Conservation (phyloP, 1,139 yeast genomes). For the Zygosaccharomyces sapae region DNA sequence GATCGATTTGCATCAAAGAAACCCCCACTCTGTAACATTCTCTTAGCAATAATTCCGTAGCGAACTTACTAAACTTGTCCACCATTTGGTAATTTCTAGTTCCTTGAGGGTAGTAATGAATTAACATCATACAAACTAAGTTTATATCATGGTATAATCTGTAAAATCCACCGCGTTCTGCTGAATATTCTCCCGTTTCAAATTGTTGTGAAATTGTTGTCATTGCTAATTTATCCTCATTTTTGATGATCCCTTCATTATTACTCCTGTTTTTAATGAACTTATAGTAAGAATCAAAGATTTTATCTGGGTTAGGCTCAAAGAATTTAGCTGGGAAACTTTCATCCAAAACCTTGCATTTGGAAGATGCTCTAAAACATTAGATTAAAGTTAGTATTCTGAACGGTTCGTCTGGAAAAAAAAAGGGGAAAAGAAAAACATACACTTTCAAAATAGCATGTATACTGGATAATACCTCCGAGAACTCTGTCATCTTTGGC, state of each 20-base stretch:
- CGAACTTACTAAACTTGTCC: slow-evolving; percentile 66
- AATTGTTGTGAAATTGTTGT: slow-evolving; percentile 38
- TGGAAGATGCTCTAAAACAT: slow-evolving; percentile 28
- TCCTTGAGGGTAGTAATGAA: slow-evolving; percentile 52
- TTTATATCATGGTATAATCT: slow-evolving; percentile 70
- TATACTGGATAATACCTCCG: slow-evolving; percentile 21
- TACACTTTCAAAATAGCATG: slow-evolving; percentile 25
- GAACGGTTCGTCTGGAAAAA: not conserved
- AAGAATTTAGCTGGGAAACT: slow-evolving; percentile 46
- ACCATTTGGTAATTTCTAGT: slow-evolving; percentile 52
- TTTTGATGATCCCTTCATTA: slow-evolving; percentile 28
- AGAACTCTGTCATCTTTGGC: slow-evolving; percentile 7
- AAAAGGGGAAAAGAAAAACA: slow-evolving; percentile 9
- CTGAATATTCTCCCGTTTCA: slow-evolving; percentile 39
- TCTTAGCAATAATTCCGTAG: slow-evolving; percentile 66
- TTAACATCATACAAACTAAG: slow-evolving; percentile 51
- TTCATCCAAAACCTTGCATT: slow-evolving; percentile 39
- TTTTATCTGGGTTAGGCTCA: slow-evolving; percentile 44
- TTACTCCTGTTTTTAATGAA: slow-evolving; percentile 33
- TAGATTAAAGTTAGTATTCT: slow-evolving; percentile 14
- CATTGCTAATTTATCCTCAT: slow-evolving; percentile 25
- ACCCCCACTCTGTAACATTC: slow-evolving; percentile 58
- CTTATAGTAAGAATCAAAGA: slow-evolving; percentile 43
- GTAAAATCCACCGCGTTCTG: slow-evolving; percentile 41
- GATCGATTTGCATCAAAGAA: slow-evolving; percentile 21